Evolutionary conservation across 192 early-diverging fungal genomes (phyloP).

Genomic region (Podila verticillata): DNA sequence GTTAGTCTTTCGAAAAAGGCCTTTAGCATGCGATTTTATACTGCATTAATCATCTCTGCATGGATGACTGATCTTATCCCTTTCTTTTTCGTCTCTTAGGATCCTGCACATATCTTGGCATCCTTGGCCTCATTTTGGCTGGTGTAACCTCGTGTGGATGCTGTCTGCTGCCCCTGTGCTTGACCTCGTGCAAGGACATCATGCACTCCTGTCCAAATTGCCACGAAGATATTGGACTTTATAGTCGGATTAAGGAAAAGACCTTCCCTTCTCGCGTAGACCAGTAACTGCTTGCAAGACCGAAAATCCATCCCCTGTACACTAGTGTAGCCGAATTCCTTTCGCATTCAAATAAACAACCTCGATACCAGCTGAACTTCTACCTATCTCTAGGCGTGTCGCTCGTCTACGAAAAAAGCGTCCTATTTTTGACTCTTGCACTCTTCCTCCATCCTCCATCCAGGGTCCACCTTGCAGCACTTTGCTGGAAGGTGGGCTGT

Average conservation of each 20-base stretch:
- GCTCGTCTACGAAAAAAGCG: too few relatives aligned
- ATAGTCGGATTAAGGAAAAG: slow-evolving; percentile 25
- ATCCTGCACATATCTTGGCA: slow-evolving; percentile 44
- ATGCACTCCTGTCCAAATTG: slow-evolving; percentile 48
- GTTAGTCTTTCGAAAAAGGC: background rate
- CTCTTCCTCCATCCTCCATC: too few relatives aligned
- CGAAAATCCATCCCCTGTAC: too few relatives aligned
- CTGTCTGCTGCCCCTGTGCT: slow-evolving; percentile 36
- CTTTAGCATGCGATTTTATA: background rate
- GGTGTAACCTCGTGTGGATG: slow-evolving; percentile 48
- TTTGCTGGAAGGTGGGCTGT: too few relatives aligned
- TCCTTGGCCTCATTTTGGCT: slow-evolving; percentile 31
- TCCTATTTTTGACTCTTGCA: too few relatives aligned
- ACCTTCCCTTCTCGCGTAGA: slow-evolving; percentile 23
- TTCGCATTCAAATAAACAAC: background rate
- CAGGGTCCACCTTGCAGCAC: too few relatives aligned
- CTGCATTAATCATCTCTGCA: background rate
- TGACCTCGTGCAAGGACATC: slow-evolving; percentile 47
- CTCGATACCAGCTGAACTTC: too few relatives aligned
- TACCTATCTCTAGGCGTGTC: too few relatives aligned
- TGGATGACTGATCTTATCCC: background rate
- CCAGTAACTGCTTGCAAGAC: background rate
- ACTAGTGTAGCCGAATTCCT: background rate
- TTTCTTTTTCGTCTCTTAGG: slow-evolving; percentile 14
- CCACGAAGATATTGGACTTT: slow-evolving; percentile 45